Base-by-base conservation (phyloP, 1,284 basidiomycete species). In the Salmacisia buchloeana region DNA sequence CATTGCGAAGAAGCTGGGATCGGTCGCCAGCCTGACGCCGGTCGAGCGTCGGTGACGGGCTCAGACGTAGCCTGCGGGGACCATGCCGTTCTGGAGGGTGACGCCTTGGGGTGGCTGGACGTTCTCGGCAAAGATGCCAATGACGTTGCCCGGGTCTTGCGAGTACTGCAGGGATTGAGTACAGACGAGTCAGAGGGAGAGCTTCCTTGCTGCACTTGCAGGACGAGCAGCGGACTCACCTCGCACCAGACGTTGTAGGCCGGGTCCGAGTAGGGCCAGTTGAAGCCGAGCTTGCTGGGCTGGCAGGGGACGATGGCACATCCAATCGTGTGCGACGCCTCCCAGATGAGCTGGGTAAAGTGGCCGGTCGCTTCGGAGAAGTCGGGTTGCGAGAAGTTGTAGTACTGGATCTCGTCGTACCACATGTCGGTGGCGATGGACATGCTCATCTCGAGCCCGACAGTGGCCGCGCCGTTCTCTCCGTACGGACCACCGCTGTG, bases 341-440 rank as follows among this genome's bases (percentile, higher is more conserved):
- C 65, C 70, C 70, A 72, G 0, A 72, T 66, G 62, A 72, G 66
- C 62, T 72, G 70, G 4, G 70, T 72, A 36, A 72, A 72, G 49
- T 72, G 70, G 0, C 70, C 70, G 31, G 70, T 69, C 2, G 63
- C 63, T 33, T 62, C 64, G 58, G 61, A 62, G 60, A 70, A 72
- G 7, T 15, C 33, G 1, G 54, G 60, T 15, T 41, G 29, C 10
- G 10, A 38, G 49, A 59, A 71, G 33, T 68, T 60, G 64, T 72
- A 72, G 18, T 60, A 43, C 21, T 36, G 25, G n/a, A 52, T 31
- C 27, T 72, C 70, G 39, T 66, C 59, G 62, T 69, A 69, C 70
- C 70, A 72, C 49, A 62, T 39, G 18, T 56, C 58, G 38, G 43
- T 43, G 15, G 61, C 21, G 23, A 64, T 58, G 13, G 39, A 60